phyloP scores from a whole-genome alignment of 2,329 filamentous ascomycete species.

The Ambrosiella beaveri region DNA sequence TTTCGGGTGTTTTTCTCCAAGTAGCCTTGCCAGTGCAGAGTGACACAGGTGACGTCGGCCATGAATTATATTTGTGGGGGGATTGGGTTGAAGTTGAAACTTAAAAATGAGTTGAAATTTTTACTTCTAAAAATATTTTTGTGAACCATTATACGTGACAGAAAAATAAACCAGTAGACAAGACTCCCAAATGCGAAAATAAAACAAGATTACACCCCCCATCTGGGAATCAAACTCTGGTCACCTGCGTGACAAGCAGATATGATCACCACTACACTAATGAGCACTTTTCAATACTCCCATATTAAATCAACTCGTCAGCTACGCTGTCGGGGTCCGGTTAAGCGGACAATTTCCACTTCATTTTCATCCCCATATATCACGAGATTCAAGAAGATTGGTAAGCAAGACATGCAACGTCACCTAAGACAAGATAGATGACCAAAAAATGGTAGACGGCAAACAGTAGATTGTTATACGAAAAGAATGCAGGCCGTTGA shows the following conservation, averaged over 20 bases:
- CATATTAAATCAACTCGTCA: too few species aligned
- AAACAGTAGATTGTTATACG: neutral
- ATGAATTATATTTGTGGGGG: too few species aligned
- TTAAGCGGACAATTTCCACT: neutral
- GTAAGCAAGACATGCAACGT: neutral
- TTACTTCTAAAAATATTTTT: too few species aligned
- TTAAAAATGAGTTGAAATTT: too few species aligned
- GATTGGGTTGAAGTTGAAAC: too few species aligned
- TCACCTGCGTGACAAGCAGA: conserved; percentile 1
- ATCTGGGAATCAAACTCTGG: neutral
- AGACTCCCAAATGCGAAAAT: neutral
- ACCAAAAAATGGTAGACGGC: neutral
- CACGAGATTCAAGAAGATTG: neutral
- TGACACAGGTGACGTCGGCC: too few species aligned
- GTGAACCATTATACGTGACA: too few species aligned
- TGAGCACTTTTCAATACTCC: conserved; percentile 1
- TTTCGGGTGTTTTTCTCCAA: neutral
- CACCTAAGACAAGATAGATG: neutral
- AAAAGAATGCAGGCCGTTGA: neutral
- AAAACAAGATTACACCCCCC: neutral
- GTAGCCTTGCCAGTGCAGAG: too few species aligned
- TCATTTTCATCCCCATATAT: neutral
- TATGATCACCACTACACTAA: conserved; percentile 3
- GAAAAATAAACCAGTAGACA: neutral
- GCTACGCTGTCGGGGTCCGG: too few species aligned